Base-by-base conservation (phyloP, 208 protist genomes). In the Wallacemonas sp. region DNA sequence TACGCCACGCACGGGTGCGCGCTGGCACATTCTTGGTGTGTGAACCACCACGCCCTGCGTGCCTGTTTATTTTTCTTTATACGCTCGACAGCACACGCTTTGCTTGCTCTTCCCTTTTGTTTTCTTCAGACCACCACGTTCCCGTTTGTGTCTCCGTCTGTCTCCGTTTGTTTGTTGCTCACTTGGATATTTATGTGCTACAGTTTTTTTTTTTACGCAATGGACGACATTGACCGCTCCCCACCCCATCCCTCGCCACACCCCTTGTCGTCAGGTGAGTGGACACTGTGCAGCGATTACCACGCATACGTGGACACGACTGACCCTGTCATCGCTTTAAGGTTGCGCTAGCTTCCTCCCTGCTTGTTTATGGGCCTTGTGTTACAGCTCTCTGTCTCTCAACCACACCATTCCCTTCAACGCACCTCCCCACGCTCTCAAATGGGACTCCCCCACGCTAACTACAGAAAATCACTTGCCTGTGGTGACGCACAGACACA, bases 11-110 rank as follows among this genome's bases (percentile, higher is more conserved):
- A 19, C 0, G 13, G 8, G 3, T 1, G n/a, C 37, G 21, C 26
- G 12, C 1, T 32, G 19, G 3, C 66, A n/a, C 10, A 34, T 44
- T 24, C 24, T 21, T 17, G 48, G 67, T 22, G 46, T 44, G 37
- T 42, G 15, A 13, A 39, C 59, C 12, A 66, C 45, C 26, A 59
- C 66, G 48, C 59, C 33, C 27, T 66, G 64, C n/a, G 32, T 72
- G 17, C 50, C 42, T 5, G 8, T 34, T 38, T 21, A 15, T 36
- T n/a, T 62, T 1, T 24, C 12, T 24, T 8, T 21, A 24, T 42
- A 32, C n/a, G 6, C 5, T 21, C 24, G 22, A n/a, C n/a, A n/a
- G n/a, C n/a, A n/a, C n/a, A n/a, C n/a, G n/a, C n/a, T n/a, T n/a
- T n/a, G 13, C 12, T 59, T 39, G 53, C 53, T 19, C 24, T 59